These are phyloP conservation scores for Bipolaris cookei DNA, from an alignment of 2,329 filamentous ascomycete genomes.

Conservation along the genomic window DNA sequence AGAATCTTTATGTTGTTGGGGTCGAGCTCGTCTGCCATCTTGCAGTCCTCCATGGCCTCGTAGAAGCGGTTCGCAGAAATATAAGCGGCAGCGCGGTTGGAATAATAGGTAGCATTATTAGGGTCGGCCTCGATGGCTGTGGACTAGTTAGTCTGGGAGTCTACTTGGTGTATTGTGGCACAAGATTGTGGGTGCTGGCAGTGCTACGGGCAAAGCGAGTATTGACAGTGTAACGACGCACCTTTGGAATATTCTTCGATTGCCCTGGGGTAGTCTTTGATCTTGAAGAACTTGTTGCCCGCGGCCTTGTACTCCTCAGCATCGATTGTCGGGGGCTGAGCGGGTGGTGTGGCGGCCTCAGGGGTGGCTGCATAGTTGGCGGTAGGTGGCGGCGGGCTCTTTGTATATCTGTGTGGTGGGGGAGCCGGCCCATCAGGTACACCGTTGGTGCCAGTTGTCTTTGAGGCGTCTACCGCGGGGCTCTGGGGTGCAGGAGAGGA, in stretches of 20 bases:
- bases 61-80: constrained; percentile 84
- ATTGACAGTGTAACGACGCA: constrained; percentile 53
- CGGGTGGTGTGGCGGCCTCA: constrained; percentile 48
- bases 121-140: constrained; percentile 88
- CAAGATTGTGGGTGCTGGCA: constrained; percentile 10
- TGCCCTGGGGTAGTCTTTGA: constrained; percentile 84
- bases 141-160: constrained; percentile 31
- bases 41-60: constrained; percentile 85
- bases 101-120: constrained; percentile 84
- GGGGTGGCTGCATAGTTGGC: constrained; percentile 48
- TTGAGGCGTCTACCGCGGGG: constrained; percentile 55
- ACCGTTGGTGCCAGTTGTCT: constrained; percentile 55
- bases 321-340: constrained; percentile 66
- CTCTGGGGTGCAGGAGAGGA: constrained; percentile 63
- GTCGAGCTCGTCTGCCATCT: constrained; percentile 80
- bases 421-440: constrained; percentile 66
- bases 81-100: constrained; percentile 92
- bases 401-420: constrained; percentile 69
- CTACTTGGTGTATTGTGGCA: constrained; percentile 6
- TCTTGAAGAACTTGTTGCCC: constrained; percentile 97
- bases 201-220: constrained; percentile 8
- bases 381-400: constrained; percentile 56
- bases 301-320: constrained; percentile 90
- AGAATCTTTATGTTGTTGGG: constrained; percentile 86
- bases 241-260: constrained; percentile 96